Evolutionary conservation across 2,329 filamentous ascomycete species (phyloP).

Genomic region (Penicillium sp.): DNA sequence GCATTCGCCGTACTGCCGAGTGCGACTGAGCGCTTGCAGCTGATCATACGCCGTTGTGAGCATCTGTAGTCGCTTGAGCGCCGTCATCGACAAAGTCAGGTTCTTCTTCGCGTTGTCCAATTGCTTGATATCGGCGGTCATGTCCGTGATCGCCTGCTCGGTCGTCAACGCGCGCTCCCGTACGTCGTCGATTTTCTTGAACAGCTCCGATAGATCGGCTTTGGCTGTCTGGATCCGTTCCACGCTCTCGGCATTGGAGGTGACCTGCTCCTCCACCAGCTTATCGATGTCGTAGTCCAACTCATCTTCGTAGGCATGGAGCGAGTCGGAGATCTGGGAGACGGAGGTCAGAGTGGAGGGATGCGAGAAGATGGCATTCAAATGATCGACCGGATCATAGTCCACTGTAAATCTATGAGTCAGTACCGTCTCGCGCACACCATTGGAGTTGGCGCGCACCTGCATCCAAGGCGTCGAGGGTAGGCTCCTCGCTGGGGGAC

Average conservation of each 20-base stretch:
- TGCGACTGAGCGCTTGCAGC: conserved; percentile 73
- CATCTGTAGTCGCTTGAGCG: conserved; percentile 95
- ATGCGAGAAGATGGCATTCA: conserved; percentile 90
- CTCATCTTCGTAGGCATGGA: conserved; percentile 73
- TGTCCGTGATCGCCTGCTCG: conserved; percentile 91
- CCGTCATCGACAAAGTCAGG: conserved; percentile 94
- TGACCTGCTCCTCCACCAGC: conserved; percentile 71
- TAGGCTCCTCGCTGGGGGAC: conserved; percentile 36
- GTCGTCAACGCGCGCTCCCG: conserved; percentile 84
- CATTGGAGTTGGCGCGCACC: conserved; percentile 29
- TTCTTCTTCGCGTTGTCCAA: conserved; percentile 96
- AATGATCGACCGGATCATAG: conserved; percentile 87
- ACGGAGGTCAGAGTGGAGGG: conserved; percentile 78
- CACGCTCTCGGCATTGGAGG: conserved; percentile 80
- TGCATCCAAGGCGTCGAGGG: conserved; percentile 43
- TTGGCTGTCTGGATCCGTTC: conserved; percentile 89
- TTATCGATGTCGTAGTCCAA: conserved; percentile 71
- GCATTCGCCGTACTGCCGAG: conserved; percentile 89
- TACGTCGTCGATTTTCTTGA: conserved; percentile 91
- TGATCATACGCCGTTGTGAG: conserved; percentile 98
- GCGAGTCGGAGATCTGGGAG: conserved; percentile 64
- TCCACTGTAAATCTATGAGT: conserved; percentile 52
- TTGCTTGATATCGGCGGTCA: conserved; percentile 98
- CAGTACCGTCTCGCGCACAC: conserved; percentile 4
- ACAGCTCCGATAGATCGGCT: conserved; percentile 80